Evolutionary conservation across 345 rosid genomes (phyloP).

Genomic region (Carallia brachiata): DNA sequence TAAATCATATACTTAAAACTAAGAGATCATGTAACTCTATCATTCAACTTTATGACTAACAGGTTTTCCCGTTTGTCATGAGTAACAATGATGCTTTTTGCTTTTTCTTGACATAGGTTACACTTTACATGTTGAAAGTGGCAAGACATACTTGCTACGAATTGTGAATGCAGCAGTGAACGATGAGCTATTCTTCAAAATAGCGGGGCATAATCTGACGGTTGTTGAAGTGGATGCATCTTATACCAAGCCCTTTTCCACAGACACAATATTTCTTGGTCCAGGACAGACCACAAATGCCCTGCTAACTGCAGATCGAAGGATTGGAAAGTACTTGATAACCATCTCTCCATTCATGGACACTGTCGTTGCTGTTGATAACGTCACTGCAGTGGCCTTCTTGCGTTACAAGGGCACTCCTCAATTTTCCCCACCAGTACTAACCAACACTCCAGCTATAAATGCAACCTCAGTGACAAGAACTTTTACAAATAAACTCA

Average conservation of each 20-base stretch:
- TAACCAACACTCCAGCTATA: constrained; percentile 46
- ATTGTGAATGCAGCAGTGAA: constrained; percentile 68
- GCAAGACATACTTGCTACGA: constrained; percentile 55
- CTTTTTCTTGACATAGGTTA: constrained; percentile 24
- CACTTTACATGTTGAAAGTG: constrained; percentile 52
- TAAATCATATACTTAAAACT: too few relatives aligned
- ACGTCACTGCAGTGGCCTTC: constrained; percentile 43
- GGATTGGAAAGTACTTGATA: constrained; percentile 47
- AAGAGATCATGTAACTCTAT: too few relatives aligned
- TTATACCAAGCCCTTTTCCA: constrained; percentile 55
- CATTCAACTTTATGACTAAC: too few relatives aligned
- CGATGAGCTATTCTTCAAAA: constrained; percentile 75
- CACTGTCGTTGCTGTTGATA: constrained; percentile 52
- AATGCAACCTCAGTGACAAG: constrained; percentile 51
- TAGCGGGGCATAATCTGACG: constrained; percentile 59
- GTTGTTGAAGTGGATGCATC: constrained; percentile 64
- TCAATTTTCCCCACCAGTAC: constrained; percentile 33
- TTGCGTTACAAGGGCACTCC: constrained; percentile 44
- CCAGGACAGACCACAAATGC: constrained; percentile 85
- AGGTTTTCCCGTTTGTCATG: too few relatives aligned
- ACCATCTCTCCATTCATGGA: constrained; percentile 82
- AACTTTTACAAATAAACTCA: constrained; percentile 37
- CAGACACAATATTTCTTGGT: constrained; percentile 53
- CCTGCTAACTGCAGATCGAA: constrained; percentile 45
- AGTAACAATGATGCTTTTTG: background rate